phyloP scores from a whole-genome alignment of 345 rosid species.

The Turnera subulata region DNA sequence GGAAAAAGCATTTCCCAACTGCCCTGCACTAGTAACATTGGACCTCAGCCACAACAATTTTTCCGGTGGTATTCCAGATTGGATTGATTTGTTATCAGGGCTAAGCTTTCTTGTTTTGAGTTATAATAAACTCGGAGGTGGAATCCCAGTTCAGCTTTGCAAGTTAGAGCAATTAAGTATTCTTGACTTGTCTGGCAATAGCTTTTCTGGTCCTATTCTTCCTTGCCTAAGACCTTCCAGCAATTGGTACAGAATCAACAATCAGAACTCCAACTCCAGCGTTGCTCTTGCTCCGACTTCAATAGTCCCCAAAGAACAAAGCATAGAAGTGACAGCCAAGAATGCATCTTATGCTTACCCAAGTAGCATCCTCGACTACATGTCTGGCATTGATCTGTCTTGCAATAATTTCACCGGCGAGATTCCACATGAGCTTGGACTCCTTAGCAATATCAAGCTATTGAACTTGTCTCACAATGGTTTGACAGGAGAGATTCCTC shows the following conservation, averaged over 20 bases:
- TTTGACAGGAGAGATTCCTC: neutral
- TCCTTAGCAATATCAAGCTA: conserved; percentile 3
- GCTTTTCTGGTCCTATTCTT: conserved; percentile 7
- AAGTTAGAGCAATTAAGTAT: conserved; percentile 1
- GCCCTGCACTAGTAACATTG: neutral
- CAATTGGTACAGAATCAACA: too few species aligned
- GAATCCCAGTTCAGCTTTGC: conserved; percentile 15
- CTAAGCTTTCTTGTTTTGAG: conserved; percentile 22
- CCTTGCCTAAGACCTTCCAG: too few species aligned
- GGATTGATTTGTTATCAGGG: neutral
- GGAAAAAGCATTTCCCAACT: neutral
- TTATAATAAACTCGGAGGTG: conserved; percentile 16
- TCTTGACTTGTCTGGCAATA: conserved; percentile 19
- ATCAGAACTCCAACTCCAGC: too few species aligned
- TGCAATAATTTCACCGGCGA: conserved; percentile 26
- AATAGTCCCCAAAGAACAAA: too few species aligned
- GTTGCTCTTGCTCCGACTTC: too few species aligned
- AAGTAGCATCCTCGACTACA: neutral
- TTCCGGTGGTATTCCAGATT: conserved; percentile 13
- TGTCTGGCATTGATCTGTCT: conserved; percentile 41
- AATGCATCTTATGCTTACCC: conserved; percentile 5
- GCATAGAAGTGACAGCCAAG: neutral
- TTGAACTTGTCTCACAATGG: conserved; percentile 15
- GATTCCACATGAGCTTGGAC: conserved; percentile 27
- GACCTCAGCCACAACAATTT: conserved; percentile 21